Conservation (phyloP, 352 stramenopile species). For the Phytophthora hibernalis region DNA sequence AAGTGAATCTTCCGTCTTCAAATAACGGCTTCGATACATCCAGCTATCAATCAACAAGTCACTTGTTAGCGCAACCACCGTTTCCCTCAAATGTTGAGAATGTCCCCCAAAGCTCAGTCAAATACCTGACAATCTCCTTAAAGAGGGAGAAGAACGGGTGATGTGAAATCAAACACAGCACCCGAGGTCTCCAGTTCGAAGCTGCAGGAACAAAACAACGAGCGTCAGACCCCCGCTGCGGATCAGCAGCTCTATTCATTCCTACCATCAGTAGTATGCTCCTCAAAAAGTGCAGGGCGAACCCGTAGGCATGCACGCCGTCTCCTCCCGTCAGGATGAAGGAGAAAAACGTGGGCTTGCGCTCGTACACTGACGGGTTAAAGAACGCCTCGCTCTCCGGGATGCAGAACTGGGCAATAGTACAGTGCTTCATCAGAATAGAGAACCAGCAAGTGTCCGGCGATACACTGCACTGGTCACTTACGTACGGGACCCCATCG, state of each 20-base stretch:
- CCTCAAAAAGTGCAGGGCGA: constrained; percentile 72
- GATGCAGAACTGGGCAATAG: constrained; percentile 68
- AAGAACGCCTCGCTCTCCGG: constrained; percentile 57
- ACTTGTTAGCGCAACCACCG: background rate
- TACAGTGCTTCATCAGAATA: background rate
- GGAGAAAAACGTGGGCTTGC: constrained; percentile 78
- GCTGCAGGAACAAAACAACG: constrained; percentile 1
- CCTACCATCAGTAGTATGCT: constrained; percentile 25
- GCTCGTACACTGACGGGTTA: constrained; percentile 58
- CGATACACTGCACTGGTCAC: constrained; percentile 9
- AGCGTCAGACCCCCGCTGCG: background rate
- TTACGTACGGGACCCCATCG: constrained; percentile 72
- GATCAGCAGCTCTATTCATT: background rate
- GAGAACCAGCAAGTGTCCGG: background rate
- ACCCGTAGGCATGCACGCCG: constrained; percentile 72
- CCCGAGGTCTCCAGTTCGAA: constrained; percentile 56
- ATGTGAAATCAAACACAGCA: constrained; percentile 82
- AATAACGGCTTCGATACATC: constrained; percentile 56
- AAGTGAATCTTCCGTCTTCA: constrained; percentile 39
- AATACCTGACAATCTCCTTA: constrained; percentile 74
- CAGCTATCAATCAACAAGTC: constrained; percentile 40
- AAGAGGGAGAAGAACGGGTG: constrained; percentile 87
- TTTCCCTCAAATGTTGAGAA: background rate
- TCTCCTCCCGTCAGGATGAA: constrained; percentile 84
- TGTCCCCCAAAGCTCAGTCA: background rate